Percentiles rank a stretch among this genome's conserved stretches.
These are phyloP conservation scores for Curvularia spicifera DNA, from an alignment of 2,329 filamentous ascomycete genomes.

Conservation along the genomic window DNA sequence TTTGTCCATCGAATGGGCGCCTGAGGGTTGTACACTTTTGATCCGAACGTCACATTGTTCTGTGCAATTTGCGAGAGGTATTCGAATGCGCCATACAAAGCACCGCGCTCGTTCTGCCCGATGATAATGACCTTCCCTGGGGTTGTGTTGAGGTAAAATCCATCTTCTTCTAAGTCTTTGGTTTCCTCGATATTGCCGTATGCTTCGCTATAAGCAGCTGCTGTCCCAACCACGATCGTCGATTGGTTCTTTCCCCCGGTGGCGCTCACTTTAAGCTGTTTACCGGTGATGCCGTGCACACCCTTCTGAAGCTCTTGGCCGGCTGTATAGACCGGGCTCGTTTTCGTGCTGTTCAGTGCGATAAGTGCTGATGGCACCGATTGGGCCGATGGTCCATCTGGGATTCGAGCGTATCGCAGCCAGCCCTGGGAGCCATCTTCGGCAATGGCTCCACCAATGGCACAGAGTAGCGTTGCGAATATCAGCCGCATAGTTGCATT, in stretches of 20 bases:
- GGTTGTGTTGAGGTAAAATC: conserved; percentile 65
- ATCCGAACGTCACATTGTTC: conserved; percentile 58
- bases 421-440: conserved; percentile 69
- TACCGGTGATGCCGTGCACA: conserved; percentile 63
- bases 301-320: conserved; percentile 65
- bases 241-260: conserved; percentile 28
- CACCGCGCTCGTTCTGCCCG: conserved; percentile 70
- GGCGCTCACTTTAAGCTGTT: conserved; percentile 49
- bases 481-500: conserved; percentile 15
- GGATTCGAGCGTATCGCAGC: conserved; percentile 67
- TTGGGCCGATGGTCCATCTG: conserved; percentile 48
- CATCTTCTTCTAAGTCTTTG: conserved; percentile 60
- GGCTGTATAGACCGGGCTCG: conserved; percentile 65
- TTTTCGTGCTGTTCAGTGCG: conserved; percentile 60
- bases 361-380: conserved; percentile 59
- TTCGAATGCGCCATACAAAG: conserved; percentile 72
- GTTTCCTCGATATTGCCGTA: conserved; percentile 44
- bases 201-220: conserved; percentile 51
- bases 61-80: conserved; percentile 71
- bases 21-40: conserved; percentile 62
- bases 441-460: conserved; percentile 42
- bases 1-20: conserved; percentile 73
- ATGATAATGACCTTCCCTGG: conserved; percentile 62
- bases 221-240: conserved; percentile 59
- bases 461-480: conserved; percentile 6